phyloP scores from a whole-genome alignment of 1,139 yeast species.

The Pichia sp. region DNA sequence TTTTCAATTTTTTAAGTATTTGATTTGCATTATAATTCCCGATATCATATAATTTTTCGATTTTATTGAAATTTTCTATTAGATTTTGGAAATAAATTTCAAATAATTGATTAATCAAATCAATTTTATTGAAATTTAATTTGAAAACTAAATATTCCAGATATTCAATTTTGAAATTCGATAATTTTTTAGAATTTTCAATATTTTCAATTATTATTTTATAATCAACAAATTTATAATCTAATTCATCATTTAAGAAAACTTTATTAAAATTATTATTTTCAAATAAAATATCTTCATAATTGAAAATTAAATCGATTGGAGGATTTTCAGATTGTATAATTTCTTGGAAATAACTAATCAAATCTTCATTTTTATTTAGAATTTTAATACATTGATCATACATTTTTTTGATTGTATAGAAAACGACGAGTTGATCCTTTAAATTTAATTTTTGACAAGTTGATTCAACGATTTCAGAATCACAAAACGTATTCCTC shows the following conservation, averaged over 20 bases:
- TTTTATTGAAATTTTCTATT: slow-evolving; percentile 18
- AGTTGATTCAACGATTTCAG: slow-evolving; percentile 50
- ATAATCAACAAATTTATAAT: slow-evolving; percentile 54
- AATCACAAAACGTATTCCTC: slow-evolving; percentile 66
- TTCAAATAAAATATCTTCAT: slow-evolving; percentile 47
- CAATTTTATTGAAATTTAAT: slow-evolving; percentile 36
- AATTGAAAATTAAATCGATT: slow-evolving; percentile 52
- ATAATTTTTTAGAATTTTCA: slow-evolving; percentile 20
- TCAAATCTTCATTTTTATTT: slow-evolving; percentile 31
- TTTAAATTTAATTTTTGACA: slow-evolving; percentile 47
- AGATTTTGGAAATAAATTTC: slow-evolving; percentile 40
- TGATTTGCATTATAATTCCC: slow-evolving; percentile 31
- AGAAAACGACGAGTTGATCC: slow-evolving; percentile 74
- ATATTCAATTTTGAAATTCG: slow-evolving; percentile 41
- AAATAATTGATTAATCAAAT: slow-evolving; percentile 47
- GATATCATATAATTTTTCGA: slow-evolving; percentile 24
- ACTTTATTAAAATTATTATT: slow-evolving; percentile 38
- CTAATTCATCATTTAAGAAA: slow-evolving; percentile 61
- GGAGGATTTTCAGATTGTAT: slow-evolving; percentile 38
- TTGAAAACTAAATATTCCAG: slow-evolving; percentile 53
- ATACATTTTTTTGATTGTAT: slow-evolving; percentile 57
- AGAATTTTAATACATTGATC: slow-evolving; percentile 61
- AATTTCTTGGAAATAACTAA: slow-evolving; percentile 55
- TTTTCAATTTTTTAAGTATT: slow-evolving; percentile 23
- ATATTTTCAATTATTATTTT: slow-evolving; percentile 45